These are phyloP conservation scores for Claviceps citrina DNA, from an alignment of 2,329 filamentous ascomycete species.

Conservation along the genomic window DNA sequence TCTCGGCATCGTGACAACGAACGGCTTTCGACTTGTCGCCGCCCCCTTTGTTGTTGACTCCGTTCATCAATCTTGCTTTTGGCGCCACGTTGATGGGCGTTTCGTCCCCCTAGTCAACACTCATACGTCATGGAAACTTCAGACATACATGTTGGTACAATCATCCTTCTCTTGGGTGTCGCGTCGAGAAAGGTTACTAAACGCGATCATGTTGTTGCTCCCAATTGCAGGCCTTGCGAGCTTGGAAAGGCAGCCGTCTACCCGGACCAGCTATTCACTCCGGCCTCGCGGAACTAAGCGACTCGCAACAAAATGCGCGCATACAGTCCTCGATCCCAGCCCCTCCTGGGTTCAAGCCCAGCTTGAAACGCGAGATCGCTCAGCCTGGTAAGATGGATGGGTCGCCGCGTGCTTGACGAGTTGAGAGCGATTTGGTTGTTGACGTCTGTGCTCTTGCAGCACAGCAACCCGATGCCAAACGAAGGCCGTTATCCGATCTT, in stretches of 20 bases:
- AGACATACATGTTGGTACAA: slow-evolving; percentile 16
- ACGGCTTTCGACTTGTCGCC: slow-evolving; percentile 21
- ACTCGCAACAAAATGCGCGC: slow-evolving; percentile 46
- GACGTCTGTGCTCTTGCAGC: slow-evolving; percentile 22
- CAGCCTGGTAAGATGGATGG: slow-evolving; percentile 22
- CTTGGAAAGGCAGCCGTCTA: slow-evolving; percentile 18
- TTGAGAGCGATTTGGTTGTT: slow-evolving; percentile 4
- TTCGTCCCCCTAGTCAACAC: slow-evolving; percentile 10
- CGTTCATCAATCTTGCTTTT: background rate
- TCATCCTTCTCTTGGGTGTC: background rate
- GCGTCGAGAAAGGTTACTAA: background rate
- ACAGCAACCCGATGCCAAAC: slow-evolving; percentile 40
- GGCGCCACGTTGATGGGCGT: background rate
- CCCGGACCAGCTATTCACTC: slow-evolving; percentile 15
- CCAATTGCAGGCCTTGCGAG: slow-evolving; percentile 13
- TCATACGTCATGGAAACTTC: slow-evolving; percentile 17
- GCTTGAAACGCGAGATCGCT: slow-evolving; percentile 36
- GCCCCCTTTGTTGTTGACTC: slow-evolving; percentile 14
- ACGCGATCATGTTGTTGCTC: background rate
- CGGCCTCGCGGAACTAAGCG: slow-evolving; percentile 37
- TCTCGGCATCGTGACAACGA: slow-evolving; percentile 16
- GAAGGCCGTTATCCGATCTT: slow-evolving; percentile 41
- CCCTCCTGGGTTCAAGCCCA: slow-evolving; percentile 20
- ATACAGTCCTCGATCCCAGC: slow-evolving; percentile 27
- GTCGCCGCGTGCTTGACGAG: background rate